Evolutionary conservation across 805 yeast species (phyloP), one percentile per base, ranked within the genome.

Genomic region (Limtongia smithiae): DNA sequence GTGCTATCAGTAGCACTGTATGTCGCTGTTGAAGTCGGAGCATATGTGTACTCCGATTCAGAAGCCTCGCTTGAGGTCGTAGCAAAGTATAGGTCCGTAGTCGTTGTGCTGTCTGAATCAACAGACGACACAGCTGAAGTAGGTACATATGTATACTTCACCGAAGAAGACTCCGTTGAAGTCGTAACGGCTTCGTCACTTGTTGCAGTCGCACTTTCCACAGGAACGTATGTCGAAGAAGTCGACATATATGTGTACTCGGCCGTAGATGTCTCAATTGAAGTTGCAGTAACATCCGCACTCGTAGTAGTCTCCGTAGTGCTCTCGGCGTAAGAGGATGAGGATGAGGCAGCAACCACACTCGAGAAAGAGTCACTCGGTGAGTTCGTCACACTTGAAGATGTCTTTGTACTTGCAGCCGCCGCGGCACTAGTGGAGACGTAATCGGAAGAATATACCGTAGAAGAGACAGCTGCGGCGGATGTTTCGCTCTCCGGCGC

Each of bases 231-330:
- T 21, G 44, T 37, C 5, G 34, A 5, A 3, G 40, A 31, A 20
- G 38, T 37, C 18, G 20, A 30, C 1, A 46, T 45, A 4, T 50
- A 45, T 3, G 54, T 50, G 12, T 35, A 24, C 36, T 45, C 50
- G 14, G 54, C 46, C 20, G 55, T 42, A 11, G 48, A 39, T 14
- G 35, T 28, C 5, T 55, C 46, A 7, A 43, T 15, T n/a, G 54
- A 46, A 12, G 54, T 53, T 8, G 39, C 24, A 17, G 51, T 35
- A 2, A 48, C 36, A 4, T 37, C 41, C 11, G 51, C 15, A 14
- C 45, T 35, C 3, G 49, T 32, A 15, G 63, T 48, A 36, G 63
- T 25, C 21, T 62, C n/a, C 20, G 37, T 8, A 9, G 37, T 14
- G n/a, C n/a, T n/a, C n/a, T n/a, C n/a, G 44, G 25, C 8, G 42